These are phyloP conservation scores for Pueraria montana DNA, from an alignment of 306 rosid genomes.

Conservation along the genomic window DNA sequence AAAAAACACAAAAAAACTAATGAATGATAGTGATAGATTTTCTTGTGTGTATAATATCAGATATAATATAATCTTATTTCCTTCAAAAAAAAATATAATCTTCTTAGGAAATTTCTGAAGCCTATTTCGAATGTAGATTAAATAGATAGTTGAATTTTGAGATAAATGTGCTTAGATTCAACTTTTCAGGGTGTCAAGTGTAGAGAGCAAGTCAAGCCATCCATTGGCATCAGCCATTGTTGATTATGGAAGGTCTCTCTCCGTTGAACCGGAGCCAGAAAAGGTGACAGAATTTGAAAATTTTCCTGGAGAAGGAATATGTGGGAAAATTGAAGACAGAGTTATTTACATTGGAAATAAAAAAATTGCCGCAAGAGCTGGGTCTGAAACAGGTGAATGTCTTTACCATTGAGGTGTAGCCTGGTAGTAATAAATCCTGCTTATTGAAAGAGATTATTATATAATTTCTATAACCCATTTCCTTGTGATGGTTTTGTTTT, in stretches of 20 bases:
- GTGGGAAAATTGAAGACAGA: conserved; percentile 75
- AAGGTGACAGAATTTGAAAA: conserved; percentile 74
- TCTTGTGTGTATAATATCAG: not conserved
- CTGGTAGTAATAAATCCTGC: not conserved
- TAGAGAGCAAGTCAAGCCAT: conserved; percentile 98
- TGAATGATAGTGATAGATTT: not conserved
- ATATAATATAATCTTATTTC: conserved; percentile 21
- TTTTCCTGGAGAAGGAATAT: conserved; percentile 92
- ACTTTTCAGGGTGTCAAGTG: conserved; percentile 84
- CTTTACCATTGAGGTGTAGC: conserved; percentile 30
- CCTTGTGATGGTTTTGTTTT: conserved; percentile 42
- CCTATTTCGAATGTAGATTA: conserved; percentile 14
- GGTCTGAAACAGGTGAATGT: conserved; percentile 69
- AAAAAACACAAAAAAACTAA: too few relatives aligned
- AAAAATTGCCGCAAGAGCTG: conserved; percentile 73
- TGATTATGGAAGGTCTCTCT: conserved; percentile 81
- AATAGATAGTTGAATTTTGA: conserved; percentile 4
- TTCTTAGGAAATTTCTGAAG: not conserved
- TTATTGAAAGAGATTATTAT: not conserved
- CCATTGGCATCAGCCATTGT: conserved; percentile 91
- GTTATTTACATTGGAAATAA: conserved; percentile 81
- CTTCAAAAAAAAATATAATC: too few relatives aligned
- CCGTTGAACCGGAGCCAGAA: conserved; percentile 80
- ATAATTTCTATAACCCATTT: not conserved
- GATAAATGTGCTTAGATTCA: conserved; percentile 12